Conservation (phyloP, 2,329 filamentous ascomycete species). For the Tolypocladium inflatum region DNA sequence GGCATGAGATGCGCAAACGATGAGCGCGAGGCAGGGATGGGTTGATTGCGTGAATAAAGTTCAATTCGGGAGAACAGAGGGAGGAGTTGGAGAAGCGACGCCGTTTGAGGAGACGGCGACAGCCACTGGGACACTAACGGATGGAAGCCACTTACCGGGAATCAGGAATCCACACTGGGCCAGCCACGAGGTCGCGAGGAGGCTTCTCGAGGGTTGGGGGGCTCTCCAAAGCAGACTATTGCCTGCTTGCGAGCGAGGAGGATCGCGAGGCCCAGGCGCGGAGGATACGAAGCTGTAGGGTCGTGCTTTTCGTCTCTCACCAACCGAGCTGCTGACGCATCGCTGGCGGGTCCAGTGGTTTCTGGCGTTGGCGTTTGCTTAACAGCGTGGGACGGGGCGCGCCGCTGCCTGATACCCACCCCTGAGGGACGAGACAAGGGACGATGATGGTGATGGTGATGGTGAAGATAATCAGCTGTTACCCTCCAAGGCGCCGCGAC, state of each 20-base stretch:
- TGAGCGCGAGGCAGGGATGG: background rate
- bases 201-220: background rate
- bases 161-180: background rate
- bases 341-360: background rate
- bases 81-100: constrained; percentile 2
- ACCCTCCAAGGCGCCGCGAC: background rate
- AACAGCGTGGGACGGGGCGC: background rate
- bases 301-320: background rate
- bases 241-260: background rate
- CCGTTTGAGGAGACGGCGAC: background rate
- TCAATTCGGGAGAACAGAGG: constrained; percentile 8
- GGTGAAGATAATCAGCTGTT: background rate
- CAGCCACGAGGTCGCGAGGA: background rate
- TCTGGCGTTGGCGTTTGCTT: background rate
- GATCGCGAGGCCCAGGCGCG: background rate
- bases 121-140: background rate
- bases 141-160: background rate
- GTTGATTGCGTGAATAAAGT: background rate
- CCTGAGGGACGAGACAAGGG: background rate
- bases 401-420: background rate
- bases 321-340: background rate
- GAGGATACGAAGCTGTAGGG: background rate
- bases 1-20: constrained; percentile 10
- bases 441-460: too few species aligned
- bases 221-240: background rate